phyloP scores from a whole-genome alignment of 2,329 filamentous ascomycete species.

The Xylaria sp. region DNA sequence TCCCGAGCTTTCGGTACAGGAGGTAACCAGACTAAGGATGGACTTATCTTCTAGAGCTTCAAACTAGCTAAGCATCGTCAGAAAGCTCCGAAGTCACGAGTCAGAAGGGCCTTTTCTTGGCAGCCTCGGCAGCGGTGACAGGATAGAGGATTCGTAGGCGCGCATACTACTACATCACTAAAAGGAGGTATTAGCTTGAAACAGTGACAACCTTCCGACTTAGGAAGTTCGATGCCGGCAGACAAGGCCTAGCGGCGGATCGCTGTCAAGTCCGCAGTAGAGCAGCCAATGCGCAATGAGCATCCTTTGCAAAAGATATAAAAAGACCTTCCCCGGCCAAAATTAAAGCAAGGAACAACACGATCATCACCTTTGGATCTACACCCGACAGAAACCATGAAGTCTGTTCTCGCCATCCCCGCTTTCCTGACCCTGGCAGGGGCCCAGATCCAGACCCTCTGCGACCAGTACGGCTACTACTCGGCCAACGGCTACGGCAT shows the following conservation, averaged over 20 bases:
- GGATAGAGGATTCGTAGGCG: conserved; percentile 17
- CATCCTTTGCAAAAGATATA: conserved; percentile 5
- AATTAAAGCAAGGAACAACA: neutral
- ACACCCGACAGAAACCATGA: conserved; percentile 27
- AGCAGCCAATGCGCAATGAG: neutral
- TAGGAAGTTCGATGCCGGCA: conserved; percentile 24
- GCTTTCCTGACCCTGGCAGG: conserved; percentile 26
- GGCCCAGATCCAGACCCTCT: conserved; percentile 31
- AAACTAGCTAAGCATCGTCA: neutral
- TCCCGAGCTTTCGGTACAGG: neutral
- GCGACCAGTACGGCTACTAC: conserved; percentile 33
- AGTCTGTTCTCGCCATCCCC: conserved; percentile 26
- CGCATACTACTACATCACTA: neutral
- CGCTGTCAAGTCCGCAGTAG: neutral
- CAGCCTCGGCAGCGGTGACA: neutral
- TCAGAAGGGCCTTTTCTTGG: neutral
- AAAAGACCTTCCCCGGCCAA: conserved; percentile 3
- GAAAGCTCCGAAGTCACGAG: conserved; percentile 1
- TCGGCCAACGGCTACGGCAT: conserved; percentile 32
- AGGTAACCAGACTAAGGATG: neutral
- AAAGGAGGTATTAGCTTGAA: conserved; percentile 27
- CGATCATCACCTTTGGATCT: conserved; percentile 10
- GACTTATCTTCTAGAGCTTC: neutral
- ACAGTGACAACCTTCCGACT: conserved; percentile 29
- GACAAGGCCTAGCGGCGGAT: conserved; percentile 9